Percentiles rank a stretch among this genome's conserved stretches.
phyloP scores from a whole-genome alignment of 495 filamentous ascomycete species.

The Rusavskia elegans region DNA sequence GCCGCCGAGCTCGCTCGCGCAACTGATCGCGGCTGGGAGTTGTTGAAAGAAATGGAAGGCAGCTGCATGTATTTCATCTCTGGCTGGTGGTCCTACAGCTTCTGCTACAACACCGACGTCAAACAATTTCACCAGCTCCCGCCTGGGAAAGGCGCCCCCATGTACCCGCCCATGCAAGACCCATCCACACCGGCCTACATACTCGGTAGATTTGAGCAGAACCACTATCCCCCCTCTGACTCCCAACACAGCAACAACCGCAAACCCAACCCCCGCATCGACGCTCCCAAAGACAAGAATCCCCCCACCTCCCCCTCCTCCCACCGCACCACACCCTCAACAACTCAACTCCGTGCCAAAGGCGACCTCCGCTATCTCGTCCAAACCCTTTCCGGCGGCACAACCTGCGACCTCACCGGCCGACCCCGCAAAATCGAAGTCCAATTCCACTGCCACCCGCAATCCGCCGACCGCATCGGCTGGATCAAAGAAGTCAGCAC shows the following conservation, averaged over 20 bases:
- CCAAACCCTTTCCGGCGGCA: conserved; percentile 72
- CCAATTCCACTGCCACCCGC: conserved; percentile 83
- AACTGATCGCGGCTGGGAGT: conserved; percentile 70
- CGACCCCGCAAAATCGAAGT: conserved; percentile 74
- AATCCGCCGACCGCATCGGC: conserved; percentile 65
- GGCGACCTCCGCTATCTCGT: conserved; percentile 73
- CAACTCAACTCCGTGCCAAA: conserved; percentile 59
- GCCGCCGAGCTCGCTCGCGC: conserved; percentile 74
- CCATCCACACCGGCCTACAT: conserved; percentile 62
- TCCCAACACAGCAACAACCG: conserved; percentile 15
- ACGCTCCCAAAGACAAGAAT: conserved; percentile 16
- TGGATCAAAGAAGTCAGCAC: conserved; percentile 93
- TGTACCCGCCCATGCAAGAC: conserved; percentile 60
- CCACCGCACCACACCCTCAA: conserved; percentile 9
- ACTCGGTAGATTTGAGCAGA: conserved; percentile 43
- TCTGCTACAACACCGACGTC: conserved; percentile 79
- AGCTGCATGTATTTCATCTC: conserved; percentile 78
- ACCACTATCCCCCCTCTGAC: conserved; percentile 9
- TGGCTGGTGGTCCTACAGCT: conserved; percentile 96
- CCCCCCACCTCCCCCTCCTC: neutral
- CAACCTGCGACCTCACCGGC: conserved; percentile 82
- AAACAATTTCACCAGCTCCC: conserved; percentile 85
- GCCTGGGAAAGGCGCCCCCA: conserved; percentile 43
- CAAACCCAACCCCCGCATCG: conserved; percentile 5
- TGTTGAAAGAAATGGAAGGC: conserved; percentile 76